These are phyloP conservation scores for Talaromyces funiculosus DNA, from an alignment of 2,329 filamentous ascomycete species.

Conservation along the genomic window DNA sequence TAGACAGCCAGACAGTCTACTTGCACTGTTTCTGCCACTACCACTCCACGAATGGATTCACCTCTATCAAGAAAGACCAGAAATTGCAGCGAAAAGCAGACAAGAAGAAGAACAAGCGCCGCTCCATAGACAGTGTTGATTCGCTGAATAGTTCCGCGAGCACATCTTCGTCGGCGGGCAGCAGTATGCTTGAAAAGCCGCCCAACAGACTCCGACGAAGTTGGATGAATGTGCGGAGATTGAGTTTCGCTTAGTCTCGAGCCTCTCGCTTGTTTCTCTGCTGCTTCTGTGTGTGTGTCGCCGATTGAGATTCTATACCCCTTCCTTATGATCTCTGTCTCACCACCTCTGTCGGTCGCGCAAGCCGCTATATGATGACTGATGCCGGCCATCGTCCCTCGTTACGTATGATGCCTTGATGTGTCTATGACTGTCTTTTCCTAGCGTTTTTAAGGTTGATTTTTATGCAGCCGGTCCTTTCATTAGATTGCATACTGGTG, in stretches of 20 bases:
- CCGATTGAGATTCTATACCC: neutral
- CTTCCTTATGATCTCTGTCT: neutral
- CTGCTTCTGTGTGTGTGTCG: neutral
- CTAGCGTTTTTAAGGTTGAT: neutral
- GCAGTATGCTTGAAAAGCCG: slow-evolving; percentile 3
- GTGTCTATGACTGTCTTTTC: neutral
- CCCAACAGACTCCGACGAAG: neutral
- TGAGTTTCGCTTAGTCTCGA: slow-evolving; percentile 8
- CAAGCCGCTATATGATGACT: neutral
- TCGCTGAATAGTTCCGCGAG: neutral
- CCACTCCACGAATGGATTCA: slow-evolving; percentile 29
- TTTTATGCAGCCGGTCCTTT: neutral
- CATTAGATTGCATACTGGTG: slow-evolving; percentile 7
- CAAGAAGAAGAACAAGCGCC: slow-evolving; percentile 16
- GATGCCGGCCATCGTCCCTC: slow-evolving; percentile 1
- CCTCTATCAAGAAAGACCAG: slow-evolving; percentile 25
- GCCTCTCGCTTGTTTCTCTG: neutral
- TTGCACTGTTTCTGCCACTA: slow-evolving; percentile 37
- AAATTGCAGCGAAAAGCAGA: slow-evolving; percentile 12
- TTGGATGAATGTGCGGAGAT: slow-evolving; percentile 5
- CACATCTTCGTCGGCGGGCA: neutral
- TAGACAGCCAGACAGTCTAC: slow-evolving; percentile 31
- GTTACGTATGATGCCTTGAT: neutral
- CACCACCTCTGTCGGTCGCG: neutral
- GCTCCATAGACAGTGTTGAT: slow-evolving; percentile 3